These are phyloP conservation scores for Saccharomycopsis hybrid DNA, from an alignment of 1,139 yeast genomes.

Conservation along the genomic window DNA sequence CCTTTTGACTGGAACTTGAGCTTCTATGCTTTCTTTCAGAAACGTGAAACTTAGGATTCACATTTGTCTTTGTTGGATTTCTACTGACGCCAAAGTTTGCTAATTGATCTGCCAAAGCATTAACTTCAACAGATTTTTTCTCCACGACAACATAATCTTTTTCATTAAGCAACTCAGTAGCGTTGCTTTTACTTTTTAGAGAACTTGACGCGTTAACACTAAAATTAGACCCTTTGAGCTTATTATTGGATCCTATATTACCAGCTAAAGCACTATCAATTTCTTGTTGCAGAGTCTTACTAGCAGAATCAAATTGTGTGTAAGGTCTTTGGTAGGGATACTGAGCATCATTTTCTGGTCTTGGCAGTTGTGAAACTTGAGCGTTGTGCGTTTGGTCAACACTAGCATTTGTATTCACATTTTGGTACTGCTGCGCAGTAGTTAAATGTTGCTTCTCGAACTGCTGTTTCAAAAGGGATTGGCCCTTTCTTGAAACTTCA, in stretches of 20 bases:
- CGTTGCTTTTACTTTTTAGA: conserved; percentile 21
- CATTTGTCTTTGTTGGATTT: conserved; percentile 15
- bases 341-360: too few species aligned
- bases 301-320: too few species aligned
- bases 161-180: conserved; percentile 48
- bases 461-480: conserved; percentile 3
- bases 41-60: background rate
- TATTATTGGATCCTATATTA: conserved; percentile 20
- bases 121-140: conserved; percentile 89
- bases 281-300: too few species aligned
- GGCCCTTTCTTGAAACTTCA: background rate
- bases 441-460: background rate
- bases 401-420: too few species aligned
- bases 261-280: too few species aligned
- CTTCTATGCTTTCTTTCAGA: conserved; percentile 25
- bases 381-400: too few species aligned
- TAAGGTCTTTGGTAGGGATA: too few species aligned
- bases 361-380: too few species aligned
- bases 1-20: conserved; percentile 34
- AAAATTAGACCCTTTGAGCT: conserved; percentile 14
- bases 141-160: conserved; percentile 92
- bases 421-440: too few species aligned
- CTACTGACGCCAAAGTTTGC: conserved; percentile 59
- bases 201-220: conserved; percentile 22
- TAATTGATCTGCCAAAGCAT: conserved; percentile 88